Percentiles rank a stretch among this genome's conserved stretches.
These are phyloP conservation scores for Biscogniauxia sp. DNA, from an alignment of 2,329 filamentous ascomycete species.

Conservation along the genomic window DNA sequence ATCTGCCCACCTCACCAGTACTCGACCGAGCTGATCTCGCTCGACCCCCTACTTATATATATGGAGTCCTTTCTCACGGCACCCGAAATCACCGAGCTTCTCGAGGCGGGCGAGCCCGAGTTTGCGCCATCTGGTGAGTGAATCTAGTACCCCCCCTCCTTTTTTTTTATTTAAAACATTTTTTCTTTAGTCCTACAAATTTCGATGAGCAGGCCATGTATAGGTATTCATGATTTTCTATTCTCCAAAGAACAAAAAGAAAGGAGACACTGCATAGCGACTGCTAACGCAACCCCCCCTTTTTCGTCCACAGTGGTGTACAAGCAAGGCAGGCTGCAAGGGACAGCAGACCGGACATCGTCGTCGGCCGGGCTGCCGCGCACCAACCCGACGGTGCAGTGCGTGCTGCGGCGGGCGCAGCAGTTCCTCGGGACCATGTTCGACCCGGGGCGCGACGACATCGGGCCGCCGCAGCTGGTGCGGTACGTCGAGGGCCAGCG, in stretches of 20 bases:
- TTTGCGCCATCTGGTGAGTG: slow-evolving; percentile 34
- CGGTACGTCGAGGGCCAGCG: slow-evolving; percentile 39
- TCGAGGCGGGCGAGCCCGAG: slow-evolving; percentile 33
- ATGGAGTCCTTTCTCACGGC: slow-evolving; percentile 40
- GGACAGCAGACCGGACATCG: slow-evolving; percentile 38
- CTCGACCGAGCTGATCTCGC: slow-evolving; percentile 40
- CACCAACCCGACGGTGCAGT: slow-evolving; percentile 36
- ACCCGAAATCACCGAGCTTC: slow-evolving; percentile 35
- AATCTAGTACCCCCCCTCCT: too few species aligned
- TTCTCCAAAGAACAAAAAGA: too few species aligned
- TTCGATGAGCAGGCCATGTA: too few species aligned
- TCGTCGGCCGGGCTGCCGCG: slow-evolving; percentile 38
- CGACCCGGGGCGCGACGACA: slow-evolving; percentile 38
- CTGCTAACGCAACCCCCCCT: too few species aligned
- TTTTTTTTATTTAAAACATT: too few species aligned
- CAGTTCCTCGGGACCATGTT: slow-evolving; percentile 40
- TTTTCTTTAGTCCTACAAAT: too few species aligned
- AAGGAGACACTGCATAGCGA: too few species aligned
- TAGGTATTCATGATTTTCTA: too few species aligned
- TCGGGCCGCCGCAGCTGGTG: slow-evolving; percentile 42
- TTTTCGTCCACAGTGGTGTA: slow-evolving; percentile 23
- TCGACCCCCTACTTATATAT: slow-evolving; percentile 43
- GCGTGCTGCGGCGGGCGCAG: slow-evolving; percentile 37
- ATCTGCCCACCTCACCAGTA: slow-evolving; percentile 31
- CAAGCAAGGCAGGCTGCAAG: slow-evolving; percentile 34